A percentile compares a stretch with the other conserved stretches of the same genome.
These are phyloP conservation scores for Aspergillus phoenicis DNA, from an alignment of 2,329 filamentous ascomycete genomes.

Conservation along the genomic window DNA sequence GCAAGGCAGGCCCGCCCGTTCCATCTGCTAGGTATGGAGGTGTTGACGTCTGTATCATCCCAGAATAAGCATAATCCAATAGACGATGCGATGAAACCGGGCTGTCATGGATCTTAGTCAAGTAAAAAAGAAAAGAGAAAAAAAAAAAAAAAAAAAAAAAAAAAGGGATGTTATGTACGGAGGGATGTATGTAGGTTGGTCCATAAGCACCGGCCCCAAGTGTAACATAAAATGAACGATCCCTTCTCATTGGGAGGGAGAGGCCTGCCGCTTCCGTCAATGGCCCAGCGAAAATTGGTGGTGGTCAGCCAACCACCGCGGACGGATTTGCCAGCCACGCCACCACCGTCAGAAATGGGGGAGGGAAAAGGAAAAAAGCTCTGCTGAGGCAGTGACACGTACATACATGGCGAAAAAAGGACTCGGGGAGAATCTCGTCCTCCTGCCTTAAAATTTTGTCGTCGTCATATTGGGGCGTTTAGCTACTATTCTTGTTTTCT, in stretches of 20 bases:
- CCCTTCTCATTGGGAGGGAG: conserved; percentile 2
- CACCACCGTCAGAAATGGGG: conserved; percentile 7
- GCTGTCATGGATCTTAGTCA: neutral
- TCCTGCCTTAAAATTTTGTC: conserved; percentile 1
- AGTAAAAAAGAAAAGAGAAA: too few species aligned
- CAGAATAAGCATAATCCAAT: conserved; percentile 4
- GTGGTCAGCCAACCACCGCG: conserved; percentile 22
- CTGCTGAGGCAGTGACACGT: conserved; percentile 13
- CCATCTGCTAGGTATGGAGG: too few species aligned
- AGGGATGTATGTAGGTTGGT: neutral
- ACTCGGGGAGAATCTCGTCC: neutral
- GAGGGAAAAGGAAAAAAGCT: neutral
- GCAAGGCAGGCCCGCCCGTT: too few species aligned
- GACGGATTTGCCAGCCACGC: conserved; percentile 23
- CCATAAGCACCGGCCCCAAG: neutral
- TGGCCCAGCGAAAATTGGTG: conserved; percentile 8
- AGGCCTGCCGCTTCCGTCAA: conserved; percentile 4
- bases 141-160: neutral
- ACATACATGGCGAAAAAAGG: conserved; percentile 1
- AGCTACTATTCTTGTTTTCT: neutral
- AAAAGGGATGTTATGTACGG: neutral
- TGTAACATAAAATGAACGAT: neutral
- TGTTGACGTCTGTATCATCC: neutral
- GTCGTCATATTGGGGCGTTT: neutral
- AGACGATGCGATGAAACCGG: neutral